These are phyloP conservation scores for Aphanomyces stellatus DNA, from an alignment of 352 stramenopile species.

Conservation along the genomic window DNA sequence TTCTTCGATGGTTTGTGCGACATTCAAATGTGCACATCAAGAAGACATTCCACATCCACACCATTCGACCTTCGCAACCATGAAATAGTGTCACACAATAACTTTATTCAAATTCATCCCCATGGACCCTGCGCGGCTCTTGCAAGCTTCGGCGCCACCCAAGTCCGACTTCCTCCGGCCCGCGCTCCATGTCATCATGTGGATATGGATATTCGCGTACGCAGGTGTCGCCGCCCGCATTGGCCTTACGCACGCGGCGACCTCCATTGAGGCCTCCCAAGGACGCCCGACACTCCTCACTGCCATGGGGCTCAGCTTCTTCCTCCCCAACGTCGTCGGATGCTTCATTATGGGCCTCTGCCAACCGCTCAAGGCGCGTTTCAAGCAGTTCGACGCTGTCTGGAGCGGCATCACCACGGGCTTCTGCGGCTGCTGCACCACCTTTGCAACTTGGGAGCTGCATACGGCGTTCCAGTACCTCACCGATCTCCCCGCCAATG, in stretches of 20 bases:
- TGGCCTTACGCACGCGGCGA: not conserved
- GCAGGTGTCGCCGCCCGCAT: slow-evolving; percentile 2
- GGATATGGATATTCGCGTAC: slow-evolving; percentile 7
- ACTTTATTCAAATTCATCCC: not conserved
- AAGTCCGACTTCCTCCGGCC: not conserved
- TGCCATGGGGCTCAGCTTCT: slow-evolving; percentile 38
- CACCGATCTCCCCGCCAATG: not conserved
- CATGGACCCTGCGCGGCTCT: not conserved
- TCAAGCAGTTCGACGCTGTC: slow-evolving; percentile 29
- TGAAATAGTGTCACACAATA: not conserved
- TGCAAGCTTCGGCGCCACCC: not conserved
- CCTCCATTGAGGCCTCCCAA: not conserved
- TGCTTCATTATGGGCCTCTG: slow-evolving; percentile 58
- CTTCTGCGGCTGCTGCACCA: slow-evolving; percentile 61
- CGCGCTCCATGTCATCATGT: not conserved
- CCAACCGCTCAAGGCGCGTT: slow-evolving; percentile 27
- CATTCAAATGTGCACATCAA: no score
- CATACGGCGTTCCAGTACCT: slow-evolving; percentile 24
- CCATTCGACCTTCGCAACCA: no score
- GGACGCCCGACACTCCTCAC: not conserved
- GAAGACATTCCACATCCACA: no score
- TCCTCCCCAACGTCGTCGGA: slow-evolving; percentile 46
- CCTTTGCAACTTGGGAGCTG: slow-evolving; percentile 54
- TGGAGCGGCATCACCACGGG: slow-evolving; percentile 51
- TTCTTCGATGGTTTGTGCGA: no score